phyloP scores from a whole-genome alignment of 106 monocot species.

The Dactylorhiza incarnata region DNA sequence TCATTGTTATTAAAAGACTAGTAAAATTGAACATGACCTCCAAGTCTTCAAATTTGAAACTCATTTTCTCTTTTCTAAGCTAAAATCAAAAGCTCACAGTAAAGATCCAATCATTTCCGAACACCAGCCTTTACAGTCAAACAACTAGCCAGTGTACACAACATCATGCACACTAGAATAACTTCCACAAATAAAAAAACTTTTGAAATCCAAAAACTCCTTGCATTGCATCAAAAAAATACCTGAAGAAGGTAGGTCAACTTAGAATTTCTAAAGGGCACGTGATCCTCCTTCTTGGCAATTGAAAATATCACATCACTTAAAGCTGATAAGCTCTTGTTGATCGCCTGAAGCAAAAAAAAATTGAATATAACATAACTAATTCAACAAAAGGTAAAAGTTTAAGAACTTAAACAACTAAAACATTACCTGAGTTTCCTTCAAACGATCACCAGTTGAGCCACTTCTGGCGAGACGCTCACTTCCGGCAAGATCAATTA shows the following conservation, averaged over 20 bases:
- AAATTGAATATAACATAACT: not conserved
- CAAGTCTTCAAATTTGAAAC: too few relatives aligned
- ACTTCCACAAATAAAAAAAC: too few relatives aligned
- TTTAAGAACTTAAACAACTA: not conserved
- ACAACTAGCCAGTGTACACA: too few relatives aligned
- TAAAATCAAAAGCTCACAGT: too few relatives aligned
- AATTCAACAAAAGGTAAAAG: not conserved
- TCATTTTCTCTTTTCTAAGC: too few relatives aligned
- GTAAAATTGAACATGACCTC: too few relatives aligned
- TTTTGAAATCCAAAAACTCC: too few relatives aligned
- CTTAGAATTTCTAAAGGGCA: conserved; percentile 89
- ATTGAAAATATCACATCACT: conserved; percentile 86
- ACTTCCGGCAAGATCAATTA: conserved; percentile 96
- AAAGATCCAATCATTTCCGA: too few relatives aligned
- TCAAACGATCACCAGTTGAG: conserved; percentile 82
- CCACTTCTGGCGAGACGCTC: conserved; percentile 84
- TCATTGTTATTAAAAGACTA: too few relatives aligned
- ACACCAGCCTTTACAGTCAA: too few relatives aligned
- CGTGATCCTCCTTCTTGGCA: conserved; percentile 85
- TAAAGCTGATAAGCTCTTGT: conserved; percentile 77
- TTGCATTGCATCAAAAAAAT: not conserved
- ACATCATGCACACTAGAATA: too few relatives aligned
- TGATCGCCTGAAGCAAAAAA: conserved; percentile 48
- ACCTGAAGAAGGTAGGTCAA: conserved; percentile 44
- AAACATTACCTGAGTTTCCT: conserved; percentile 74